A percentile compares a stretch with the other conserved stretches of the same genome.
Conservation (phyloP, 1,284 basidiomycete genomes). For the Ceratobasidium sp. region DNA sequence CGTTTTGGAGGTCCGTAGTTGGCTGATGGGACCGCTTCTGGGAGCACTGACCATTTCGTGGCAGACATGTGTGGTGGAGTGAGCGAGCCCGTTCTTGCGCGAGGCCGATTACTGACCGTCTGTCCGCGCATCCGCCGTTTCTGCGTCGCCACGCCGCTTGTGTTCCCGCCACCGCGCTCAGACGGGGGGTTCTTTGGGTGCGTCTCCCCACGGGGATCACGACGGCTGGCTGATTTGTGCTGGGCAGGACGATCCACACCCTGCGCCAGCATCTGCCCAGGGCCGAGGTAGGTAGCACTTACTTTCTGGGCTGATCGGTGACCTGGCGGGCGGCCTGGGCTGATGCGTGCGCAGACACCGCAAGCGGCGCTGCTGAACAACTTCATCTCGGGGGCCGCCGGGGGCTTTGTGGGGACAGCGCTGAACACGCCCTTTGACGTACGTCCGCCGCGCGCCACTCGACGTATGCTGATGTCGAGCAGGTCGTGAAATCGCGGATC, state of each 20-base stretch:
- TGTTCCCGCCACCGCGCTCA: background rate
- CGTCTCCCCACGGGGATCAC: constrained; percentile 26
- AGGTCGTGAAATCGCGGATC: constrained; percentile 97
- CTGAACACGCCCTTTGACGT: constrained; percentile 84
- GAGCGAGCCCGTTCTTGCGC: constrained; percentile 31
- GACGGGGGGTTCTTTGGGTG: constrained; percentile 90
- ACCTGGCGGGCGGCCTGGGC: background rate
- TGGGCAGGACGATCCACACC: constrained; percentile 42
- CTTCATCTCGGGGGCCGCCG: constrained; percentile 88
- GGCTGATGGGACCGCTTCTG: background rate
- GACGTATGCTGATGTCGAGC: constrained; percentile 48
- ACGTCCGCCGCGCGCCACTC: constrained; percentile 46
- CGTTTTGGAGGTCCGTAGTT: constrained; percentile 85
- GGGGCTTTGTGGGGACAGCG: constrained; percentile 83
- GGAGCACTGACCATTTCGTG: constrained; percentile 15
- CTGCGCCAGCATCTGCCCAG: constrained; percentile 82
- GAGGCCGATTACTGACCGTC: background rate
- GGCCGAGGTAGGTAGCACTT: constrained; percentile 68
- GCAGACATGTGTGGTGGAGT: constrained; percentile 84
- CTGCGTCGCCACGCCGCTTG: constrained; percentile 44
- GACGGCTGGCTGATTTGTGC: background rate
- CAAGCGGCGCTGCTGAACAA: constrained; percentile 87
- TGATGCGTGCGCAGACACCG: constrained; percentile 62
- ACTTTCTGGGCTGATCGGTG: constrained; percentile 16
- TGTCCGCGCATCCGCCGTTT: background rate